Conservation (phyloP, 495 filamentous ascomycete genomes). For the Talaromyces nanjingensis region DNA sequence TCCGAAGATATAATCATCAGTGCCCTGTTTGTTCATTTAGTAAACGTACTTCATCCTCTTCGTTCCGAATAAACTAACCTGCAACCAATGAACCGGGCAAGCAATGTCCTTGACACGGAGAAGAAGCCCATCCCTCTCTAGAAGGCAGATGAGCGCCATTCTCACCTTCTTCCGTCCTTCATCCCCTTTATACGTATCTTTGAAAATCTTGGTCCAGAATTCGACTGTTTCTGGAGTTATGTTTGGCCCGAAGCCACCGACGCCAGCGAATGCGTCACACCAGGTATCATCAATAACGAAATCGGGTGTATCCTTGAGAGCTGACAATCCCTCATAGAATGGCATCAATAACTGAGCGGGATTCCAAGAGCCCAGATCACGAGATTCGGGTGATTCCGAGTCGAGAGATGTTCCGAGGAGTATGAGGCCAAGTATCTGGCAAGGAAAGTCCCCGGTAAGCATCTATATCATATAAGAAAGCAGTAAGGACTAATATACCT, state of each 20-base stretch:
- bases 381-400: slow-evolving; percentile 48
- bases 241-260: slow-evolving; percentile 49
- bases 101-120: slow-evolving; percentile 46
- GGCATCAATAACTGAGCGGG: slow-evolving; percentile 35
- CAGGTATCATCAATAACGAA: slow-evolving; percentile 50
- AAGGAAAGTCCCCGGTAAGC: not conserved
- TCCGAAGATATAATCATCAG: slow-evolving; percentile 12
- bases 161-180: slow-evolving; percentile 50
- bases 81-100: slow-evolving; percentile 60
- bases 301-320: slow-evolving; percentile 37
- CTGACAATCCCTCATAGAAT: slow-evolving; percentile 42
- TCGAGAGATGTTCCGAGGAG: slow-evolving; percentile 59
- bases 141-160: slow-evolving; percentile 50
- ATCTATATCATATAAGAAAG: not conserved
- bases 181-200: slow-evolving; percentile 52
- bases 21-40: not conserved
- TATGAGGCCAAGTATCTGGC: slow-evolving; percentile 51
- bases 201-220: slow-evolving; percentile 49
- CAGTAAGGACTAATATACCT: slow-evolving; percentile 21
- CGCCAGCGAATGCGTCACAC: slow-evolving; percentile 47
- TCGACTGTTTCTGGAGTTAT: slow-evolving; percentile 31
- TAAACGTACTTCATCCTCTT: not conserved
- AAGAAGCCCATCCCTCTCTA: slow-evolving; percentile 53
- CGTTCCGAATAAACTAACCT: slow-evolving; percentile 33
- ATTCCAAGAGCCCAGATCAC: slow-evolving; percentile 53